Conservation (phyloP, 2,329 filamentous ascomycete species). For the Cladosporium sp. region DNA sequence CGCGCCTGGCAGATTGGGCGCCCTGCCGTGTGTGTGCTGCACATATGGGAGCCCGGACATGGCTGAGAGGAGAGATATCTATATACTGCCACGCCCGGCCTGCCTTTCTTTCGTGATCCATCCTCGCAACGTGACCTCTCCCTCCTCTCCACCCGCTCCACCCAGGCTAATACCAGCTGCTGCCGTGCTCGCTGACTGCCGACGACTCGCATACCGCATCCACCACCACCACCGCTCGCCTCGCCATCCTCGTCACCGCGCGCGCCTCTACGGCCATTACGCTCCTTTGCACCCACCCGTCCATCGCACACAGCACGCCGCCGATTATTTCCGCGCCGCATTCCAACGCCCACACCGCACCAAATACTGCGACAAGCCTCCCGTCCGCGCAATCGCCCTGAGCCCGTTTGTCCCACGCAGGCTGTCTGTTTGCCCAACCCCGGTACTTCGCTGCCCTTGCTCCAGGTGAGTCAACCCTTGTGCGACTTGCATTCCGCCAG, state of each 20-base stretch:
- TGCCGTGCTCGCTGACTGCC: background rate
- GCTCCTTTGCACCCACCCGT: conserved; percentile 7
- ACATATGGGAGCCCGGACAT: background rate
- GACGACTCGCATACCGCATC: background rate
- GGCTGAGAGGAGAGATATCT: background rate
- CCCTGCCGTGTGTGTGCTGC: background rate
- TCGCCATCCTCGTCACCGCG: background rate
- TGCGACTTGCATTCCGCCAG: conserved; percentile 14
- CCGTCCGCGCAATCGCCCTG: conserved; percentile 5
- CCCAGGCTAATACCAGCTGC: too few relatives aligned
- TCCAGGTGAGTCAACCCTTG: conserved; percentile 16
- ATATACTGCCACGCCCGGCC: background rate
- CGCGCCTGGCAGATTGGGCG: conserved; percentile 9
- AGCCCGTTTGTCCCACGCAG: conserved; percentile 13
- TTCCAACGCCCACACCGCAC: conserved; percentile 9
- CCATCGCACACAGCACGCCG: background rate
- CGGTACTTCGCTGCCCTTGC: conserved; percentile 12
- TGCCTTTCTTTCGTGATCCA: background rate
- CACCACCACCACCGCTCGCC: background rate
- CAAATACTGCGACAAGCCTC: conserved; percentile 4
- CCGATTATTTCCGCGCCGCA: conserved; percentile 7
- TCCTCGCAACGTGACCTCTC: conserved; percentile 1
- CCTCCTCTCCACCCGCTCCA: background rate
- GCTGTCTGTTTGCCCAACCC: conserved; percentile 12
- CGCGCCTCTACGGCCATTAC: conserved; percentile 11